Evolutionary conservation across 257 asterid species (phyloP).

Genomic region (Cinchona pubescens): DNA sequence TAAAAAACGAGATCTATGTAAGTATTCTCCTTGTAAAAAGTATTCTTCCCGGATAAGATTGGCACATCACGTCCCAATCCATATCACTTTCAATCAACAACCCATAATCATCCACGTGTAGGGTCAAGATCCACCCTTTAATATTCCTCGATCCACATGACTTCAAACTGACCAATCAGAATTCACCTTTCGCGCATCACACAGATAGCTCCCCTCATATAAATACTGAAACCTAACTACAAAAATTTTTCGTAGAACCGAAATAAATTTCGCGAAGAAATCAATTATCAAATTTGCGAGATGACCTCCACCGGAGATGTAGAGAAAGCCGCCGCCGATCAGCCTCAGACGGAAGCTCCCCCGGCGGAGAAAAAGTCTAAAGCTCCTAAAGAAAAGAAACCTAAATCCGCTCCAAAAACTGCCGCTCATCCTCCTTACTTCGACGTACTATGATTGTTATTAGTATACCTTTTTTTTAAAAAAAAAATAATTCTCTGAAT

Average conservation of each 20-base stretch:
- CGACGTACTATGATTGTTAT: constrained; percentile 35
- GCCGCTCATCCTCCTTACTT: constrained; percentile 70
- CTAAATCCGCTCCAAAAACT: constrained; percentile 44
- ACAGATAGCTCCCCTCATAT: constrained; percentile 32
- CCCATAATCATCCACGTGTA: constrained; percentile 25
- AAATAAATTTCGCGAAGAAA: no score
- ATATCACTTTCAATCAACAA: constrained; percentile 30
- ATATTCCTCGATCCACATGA: constrained; percentile 27
- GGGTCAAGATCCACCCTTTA: not conserved
- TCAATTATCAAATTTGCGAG: no score
- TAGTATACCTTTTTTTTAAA: no score
- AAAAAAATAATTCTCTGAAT: not conserved
- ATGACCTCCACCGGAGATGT: constrained; percentile 43
- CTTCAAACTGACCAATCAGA: constrained; percentile 37
- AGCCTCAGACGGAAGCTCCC: constrained; percentile 29
- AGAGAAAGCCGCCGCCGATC: constrained; percentile 24
- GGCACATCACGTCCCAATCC: constrained; percentile 40
- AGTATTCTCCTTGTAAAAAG: no score
- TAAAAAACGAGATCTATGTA: no score
- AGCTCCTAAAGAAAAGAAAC: constrained; percentile 49
- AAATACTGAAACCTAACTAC: constrained; percentile 21
- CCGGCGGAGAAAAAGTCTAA: constrained; percentile 44
- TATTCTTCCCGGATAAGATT: constrained; percentile 27
- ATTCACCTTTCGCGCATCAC: not conserved
- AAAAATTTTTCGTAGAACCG: no score